Evolutionary conservation across 2,329 filamentous ascomycete genomes (phyloP).

Genomic region (Calonectria pauciramosa): DNA sequence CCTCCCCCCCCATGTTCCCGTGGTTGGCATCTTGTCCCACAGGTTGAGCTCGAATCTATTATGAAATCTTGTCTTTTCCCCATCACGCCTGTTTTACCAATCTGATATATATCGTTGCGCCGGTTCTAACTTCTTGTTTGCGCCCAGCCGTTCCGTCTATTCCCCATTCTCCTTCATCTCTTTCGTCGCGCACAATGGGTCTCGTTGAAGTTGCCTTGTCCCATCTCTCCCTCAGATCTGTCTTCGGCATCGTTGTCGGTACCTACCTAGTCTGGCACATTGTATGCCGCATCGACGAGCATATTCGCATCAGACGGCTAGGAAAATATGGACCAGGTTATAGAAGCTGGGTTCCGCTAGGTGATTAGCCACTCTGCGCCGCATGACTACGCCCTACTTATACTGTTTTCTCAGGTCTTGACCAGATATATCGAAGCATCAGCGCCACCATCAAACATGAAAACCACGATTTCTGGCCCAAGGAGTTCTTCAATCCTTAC

Average conservation of each 20-base stretch:
- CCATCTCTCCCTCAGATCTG: slow-evolving; percentile 58
- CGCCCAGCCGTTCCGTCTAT: background rate
- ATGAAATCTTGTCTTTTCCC: background rate
- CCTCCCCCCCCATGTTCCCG: background rate
- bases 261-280: slow-evolving; percentile 56
- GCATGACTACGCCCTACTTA: background rate
- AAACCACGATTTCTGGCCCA: slow-evolving; percentile 73
- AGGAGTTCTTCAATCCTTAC: slow-evolving; percentile 59
- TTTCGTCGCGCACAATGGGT: slow-evolving; percentile 55
- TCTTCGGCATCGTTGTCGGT: slow-evolving; percentile 54
- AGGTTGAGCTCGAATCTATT: background rate
- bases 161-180: background rate
- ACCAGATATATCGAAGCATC: slow-evolving; percentile 73
- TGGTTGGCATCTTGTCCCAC: background rate
- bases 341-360: slow-evolving; percentile 58
- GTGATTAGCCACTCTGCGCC: slow-evolving; percentile 50
- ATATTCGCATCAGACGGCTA: slow-evolving; percentile 60
- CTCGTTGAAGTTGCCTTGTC: slow-evolving; percentile 63
- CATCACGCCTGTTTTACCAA: background rate
- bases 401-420: slow-evolving; percentile 64
- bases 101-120: background rate
- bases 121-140: background rate
- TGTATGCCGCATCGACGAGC: slow-evolving; percentile 55
- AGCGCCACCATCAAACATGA: slow-evolving; percentile 64
- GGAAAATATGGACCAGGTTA: slow-evolving; percentile 58